Base-by-base conservation (phyloP, 2,329 filamentous ascomycete species). In the Fusarium vanettenii region DNA sequence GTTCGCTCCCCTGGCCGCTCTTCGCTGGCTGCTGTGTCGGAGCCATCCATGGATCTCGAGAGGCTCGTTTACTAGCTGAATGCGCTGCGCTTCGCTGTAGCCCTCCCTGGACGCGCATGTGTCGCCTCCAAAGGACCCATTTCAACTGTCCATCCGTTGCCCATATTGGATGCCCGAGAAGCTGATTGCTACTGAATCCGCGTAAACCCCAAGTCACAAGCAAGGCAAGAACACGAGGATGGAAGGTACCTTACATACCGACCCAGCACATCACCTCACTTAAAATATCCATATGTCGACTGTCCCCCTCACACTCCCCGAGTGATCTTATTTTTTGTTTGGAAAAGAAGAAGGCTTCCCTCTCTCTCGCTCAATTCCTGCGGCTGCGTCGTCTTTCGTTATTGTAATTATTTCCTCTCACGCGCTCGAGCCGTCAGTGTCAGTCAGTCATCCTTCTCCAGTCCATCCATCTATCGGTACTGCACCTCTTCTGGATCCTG, bases 361-460 rank as follows among this genome's bases (percentile, higher is more conserved):
- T 59, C 55, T 59, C 67, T 71, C 45, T 31, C 61, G 50, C 69
- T 74, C 69, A 56, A 43, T 63, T 70, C 65, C 57, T 62, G 37
- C 52, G 45, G 61, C 56, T 60, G 67, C 41, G 48, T 70, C 57
- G 72, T 75, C 72, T 67, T 67, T 75, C 72, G 72, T 73, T 74
- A 55, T 68, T 73, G 48, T 64, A 64, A 59, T 59, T 64, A 64
- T 59, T 45, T 59, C 37, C 52, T 64, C 62, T 55, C 61, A 59
- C 50, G 60, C 43, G 66, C 45, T 59, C 45, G 67, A 61, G 41
- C 48, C 55, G 55, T 69, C 48, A 50, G 25, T 45, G 33, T 41
- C 43, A 50, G 48, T 52, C 48, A 52, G 48, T 31, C 57, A 67
- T 71, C 45, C 31, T 45, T 60, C 67, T 62, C 61, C 57, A 31